Evolutionary conservation across 345 rosid species (phyloP), one percentile per base, ranked within the genome.

Genomic region (Salix suchowensis): DNA sequence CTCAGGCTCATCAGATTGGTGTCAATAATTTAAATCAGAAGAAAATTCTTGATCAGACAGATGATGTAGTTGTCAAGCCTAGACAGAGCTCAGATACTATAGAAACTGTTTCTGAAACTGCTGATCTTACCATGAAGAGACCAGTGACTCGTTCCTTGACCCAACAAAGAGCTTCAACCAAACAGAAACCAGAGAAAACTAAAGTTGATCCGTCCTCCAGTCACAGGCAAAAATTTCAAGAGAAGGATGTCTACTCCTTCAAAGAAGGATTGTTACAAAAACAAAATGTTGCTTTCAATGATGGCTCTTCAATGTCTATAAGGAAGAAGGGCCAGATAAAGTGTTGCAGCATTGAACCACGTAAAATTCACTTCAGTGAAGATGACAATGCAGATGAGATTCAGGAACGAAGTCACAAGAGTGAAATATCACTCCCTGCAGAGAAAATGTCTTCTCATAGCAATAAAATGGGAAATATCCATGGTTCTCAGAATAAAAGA

Each of bases 101-200:
- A 69, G 99, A 93, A 90, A 86, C 88, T 71, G 98, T 88, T 84
- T 85, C 97, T 70, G 95, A 89, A 79, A 86, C 80, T 83, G 92
- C 91, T 67, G 86, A 84, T 70, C 76, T 58, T 77, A 74, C 79
- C 58, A 73, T 79, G 68, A 81, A 72, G 80, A 91, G 90, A 78
- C 94, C 94, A 55, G 84, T 87, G 77, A 92, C 95, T 60, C 79
- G 88, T 76, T 83, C 97, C 76, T 81, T 86, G 80, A 55, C 77
- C 80, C 84, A 76, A 76, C 88, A 83, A 82, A 84, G 71, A 81
- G 83, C 86, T 78, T 79, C 87, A 14, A 69, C 76, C 52, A 86
- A 80, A 81, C 65, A 68, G 75, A 76, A 42, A 67, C 81, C 71
- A 42, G 81, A 60, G 64, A 87, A 82, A 78, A 34, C 74, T 64